Base-by-base conservation (phyloP, 2,329 filamentous ascomycete genomes). In the Capronia americana region DNA sequence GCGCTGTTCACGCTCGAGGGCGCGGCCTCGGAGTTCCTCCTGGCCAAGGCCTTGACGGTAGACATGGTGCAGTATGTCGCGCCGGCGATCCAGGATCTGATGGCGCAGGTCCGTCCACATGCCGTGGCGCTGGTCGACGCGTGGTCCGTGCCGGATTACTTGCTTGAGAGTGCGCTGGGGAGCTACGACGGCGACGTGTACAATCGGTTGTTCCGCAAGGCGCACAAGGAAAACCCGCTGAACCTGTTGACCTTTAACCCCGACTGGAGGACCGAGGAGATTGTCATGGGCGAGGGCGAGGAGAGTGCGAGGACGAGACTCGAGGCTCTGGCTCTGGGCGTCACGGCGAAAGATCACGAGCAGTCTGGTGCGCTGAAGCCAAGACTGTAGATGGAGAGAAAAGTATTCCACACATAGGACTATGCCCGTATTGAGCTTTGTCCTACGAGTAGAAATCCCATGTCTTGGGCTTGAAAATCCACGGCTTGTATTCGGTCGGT, bases 161-260 rank as follows among this genome's bases (percentile, higher is more conserved):
- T 85, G 58, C 77, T 85, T 0, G 80, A 85, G 58, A 84, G 82
- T 72, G 81, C 83, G 5, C 72, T 86, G 46, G 84, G 84, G 0
- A 75, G 83, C 51, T 81, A 78, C 63, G 83, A 86, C 72, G 84
- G 84, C 1, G 81, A 78, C 58, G 83, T 85, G 6, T 86, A 86
- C 69, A 84, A 86, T 70, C 81, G 85, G 63, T 71, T 85, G 50
- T 86, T 80, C 66, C 78, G 85, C 63, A 77, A 80, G 60, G 84
- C 83, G 3, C 83, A 85, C 76, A 74, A 80, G 54, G 72, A 80
- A 69, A 85, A 85, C 73, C 83, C 83, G 10, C 67, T 86, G 70
- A 85, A 86, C 65, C 74, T 74, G 61, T 74, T 80, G 10, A 84
- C 81, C 0, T 84, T 85, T 69, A 85, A 86, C 70, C 77, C 79